A percentile compares a stretch with the other conserved stretches of the same genome.
These are phyloP conservation scores for Aspergillus ruber DNA, from an alignment of 2,329 filamentous ascomycete genomes.

Conservation along the genomic window DNA sequence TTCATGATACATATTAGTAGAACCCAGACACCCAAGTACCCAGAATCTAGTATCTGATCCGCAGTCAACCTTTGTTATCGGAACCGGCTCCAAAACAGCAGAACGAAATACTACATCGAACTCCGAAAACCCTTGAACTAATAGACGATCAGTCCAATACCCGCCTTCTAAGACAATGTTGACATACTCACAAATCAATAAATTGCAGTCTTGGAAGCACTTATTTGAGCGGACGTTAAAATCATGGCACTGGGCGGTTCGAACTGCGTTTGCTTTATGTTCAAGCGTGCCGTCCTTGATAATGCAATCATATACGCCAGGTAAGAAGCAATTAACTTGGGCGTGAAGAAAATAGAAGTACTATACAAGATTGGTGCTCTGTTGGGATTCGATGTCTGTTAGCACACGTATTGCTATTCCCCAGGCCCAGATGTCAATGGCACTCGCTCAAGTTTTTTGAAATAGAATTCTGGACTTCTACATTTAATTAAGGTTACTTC, in stretches of 20 bases:
- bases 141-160: background rate
- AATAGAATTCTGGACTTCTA: no score
- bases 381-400: no score
- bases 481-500: no score
- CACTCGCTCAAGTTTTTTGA: no score
- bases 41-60: conserved; percentile 1
- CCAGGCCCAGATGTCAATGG: no score
- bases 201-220: background rate
- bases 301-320: background rate
- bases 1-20: background rate
- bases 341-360: background rate
- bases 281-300: background rate
- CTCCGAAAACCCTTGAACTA: background rate
- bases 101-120: background rate
- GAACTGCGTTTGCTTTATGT: background rate
- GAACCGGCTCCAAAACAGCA: background rate
- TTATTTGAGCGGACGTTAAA: background rate
- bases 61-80: background rate
- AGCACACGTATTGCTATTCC: no score
- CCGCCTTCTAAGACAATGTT: background rate
- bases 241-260: background rate
- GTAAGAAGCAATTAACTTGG: background rate
- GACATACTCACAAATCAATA: background rate
- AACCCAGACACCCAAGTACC: conserved; percentile 2
- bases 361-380: no score